Conservation (phyloP, 2,329 filamentous ascomycete genomes). For the Herpotrichia juniperi region DNA sequence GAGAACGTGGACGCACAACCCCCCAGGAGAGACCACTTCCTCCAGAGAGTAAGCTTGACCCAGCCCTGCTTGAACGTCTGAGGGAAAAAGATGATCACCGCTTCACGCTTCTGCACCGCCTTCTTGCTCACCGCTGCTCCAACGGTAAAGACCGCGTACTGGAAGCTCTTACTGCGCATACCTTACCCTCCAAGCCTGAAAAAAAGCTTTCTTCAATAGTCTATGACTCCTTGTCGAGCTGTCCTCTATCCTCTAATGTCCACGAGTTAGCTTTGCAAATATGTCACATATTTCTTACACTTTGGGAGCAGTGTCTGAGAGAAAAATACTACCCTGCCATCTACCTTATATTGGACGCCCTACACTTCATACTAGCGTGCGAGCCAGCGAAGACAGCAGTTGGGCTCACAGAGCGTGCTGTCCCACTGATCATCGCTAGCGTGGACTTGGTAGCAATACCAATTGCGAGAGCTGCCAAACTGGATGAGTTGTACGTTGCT, state of each 20-base stretch:
- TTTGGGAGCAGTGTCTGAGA: constrained; percentile 72
- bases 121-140: constrained; percentile 66
- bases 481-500: constrained; percentile 31
- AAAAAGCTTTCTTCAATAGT: constrained; percentile 62
- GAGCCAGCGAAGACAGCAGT: constrained; percentile 66
- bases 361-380: constrained; percentile 68
- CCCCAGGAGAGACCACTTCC: constrained; percentile 32
- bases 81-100: constrained; percentile 45
- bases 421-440: constrained; percentile 52
- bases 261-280: constrained; percentile 68
- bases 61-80: constrained; percentile 45
- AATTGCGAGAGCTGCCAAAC: constrained; percentile 42
- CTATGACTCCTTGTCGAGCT: constrained; percentile 68
- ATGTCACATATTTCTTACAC: constrained; percentile 65
- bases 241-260: constrained; percentile 56
- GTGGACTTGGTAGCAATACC: constrained; percentile 63
- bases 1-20: constrained; percentile 45
- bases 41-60: constrained; percentile 20
- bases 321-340: constrained; percentile 70
- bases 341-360: constrained; percentile 67
- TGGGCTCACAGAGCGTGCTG: constrained; percentile 63
- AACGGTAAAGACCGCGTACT: constrained; percentile 67
- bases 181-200: constrained; percentile 67
- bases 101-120: constrained; percentile 60
- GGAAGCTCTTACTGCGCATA: constrained; percentile 69